Percentiles rank a stretch among this genome's conserved stretches.
phyloP scores from a whole-genome alignment of 208 protist genomes.

The Trypanosoma melophagium region DNA sequence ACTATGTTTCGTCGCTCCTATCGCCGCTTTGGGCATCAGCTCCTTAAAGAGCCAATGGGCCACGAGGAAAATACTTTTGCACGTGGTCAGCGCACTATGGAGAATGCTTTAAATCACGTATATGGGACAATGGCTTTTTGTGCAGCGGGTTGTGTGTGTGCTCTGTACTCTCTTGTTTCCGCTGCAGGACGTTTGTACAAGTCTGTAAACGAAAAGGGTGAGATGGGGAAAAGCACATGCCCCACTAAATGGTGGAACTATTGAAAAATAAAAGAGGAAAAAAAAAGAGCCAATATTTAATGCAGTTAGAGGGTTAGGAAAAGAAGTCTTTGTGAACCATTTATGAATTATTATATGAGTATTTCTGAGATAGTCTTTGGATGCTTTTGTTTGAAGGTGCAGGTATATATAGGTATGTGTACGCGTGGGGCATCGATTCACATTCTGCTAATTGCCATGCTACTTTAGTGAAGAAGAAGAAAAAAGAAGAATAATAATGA shows the following conservation, averaged over 20 bases:
- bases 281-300: conserved; percentile 3
- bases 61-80: conserved; percentile 85
- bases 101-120: conserved; percentile 63
- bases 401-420: too few relatives aligned
- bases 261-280: conserved; percentile 27
- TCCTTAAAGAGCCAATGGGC: conserved; percentile 88
- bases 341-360: conserved; percentile 17
- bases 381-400: too few relatives aligned
- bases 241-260: conserved; percentile 81
- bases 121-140: conserved; percentile 46
- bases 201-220: conserved; percentile 58
- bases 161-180: conserved; percentile 59
- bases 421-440: too few relatives aligned
- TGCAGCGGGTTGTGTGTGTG: conserved; percentile 55
- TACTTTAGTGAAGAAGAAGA: background rate
- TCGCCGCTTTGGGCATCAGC: conserved; percentile 71
- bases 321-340: conserved; percentile 6
- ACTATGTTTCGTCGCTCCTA: conserved; percentile 64
- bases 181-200: conserved; percentile 53
- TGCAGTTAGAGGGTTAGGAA: conserved; percentile 2
- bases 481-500: conserved; percentile 11
- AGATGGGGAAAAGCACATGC: conserved; percentile 59
- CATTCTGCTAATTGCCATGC: too few relatives aligned
- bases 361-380: background rate
- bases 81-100: conserved; percentile 57